A percentile compares a stretch with the other conserved stretches of the same genome.
These are phyloP conservation scores for Mollisiaceae sp. DNA, from an alignment of 2,329 filamentous ascomycete species.

Conservation along the genomic window DNA sequence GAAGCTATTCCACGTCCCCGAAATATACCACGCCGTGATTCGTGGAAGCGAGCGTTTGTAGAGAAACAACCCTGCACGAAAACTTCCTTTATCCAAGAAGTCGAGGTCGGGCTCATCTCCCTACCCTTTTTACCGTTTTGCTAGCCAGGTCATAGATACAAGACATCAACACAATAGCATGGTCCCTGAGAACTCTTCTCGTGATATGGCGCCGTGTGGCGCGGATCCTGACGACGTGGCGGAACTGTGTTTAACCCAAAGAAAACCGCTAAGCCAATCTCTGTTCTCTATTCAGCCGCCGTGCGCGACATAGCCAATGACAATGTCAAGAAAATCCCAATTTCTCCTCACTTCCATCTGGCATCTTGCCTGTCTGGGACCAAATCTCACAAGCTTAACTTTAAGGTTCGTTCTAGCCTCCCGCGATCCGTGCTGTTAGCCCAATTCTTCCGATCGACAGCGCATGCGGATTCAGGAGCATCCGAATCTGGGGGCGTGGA, in stretches of 20 bases:
- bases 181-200: background rate
- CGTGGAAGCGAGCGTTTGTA: background rate
- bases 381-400: constrained; percentile 21
- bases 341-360: background rate
- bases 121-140: background rate
- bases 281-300: background rate
- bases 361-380: background rate
- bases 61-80: constrained; percentile 2
- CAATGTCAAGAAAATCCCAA: background rate
- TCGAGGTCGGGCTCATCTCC: background rate
- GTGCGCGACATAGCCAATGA: constrained; percentile 7
- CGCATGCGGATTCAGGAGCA: constrained; percentile 15
- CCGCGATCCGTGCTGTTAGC: constrained; percentile 9
- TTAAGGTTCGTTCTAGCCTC: constrained; percentile 15
- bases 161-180: background rate
- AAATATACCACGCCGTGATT: background rate
- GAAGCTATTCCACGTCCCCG: constrained; percentile 14
- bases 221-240: constrained; percentile 18
- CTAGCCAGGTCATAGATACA: background rate
- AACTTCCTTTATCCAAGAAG: background rate
- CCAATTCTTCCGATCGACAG: constrained; percentile 13
- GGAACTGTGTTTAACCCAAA: constrained; percentile 8
- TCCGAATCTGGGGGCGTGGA: constrained; percentile 15
- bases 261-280: constrained; percentile 3
- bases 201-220: background rate